Evolutionary conservation across 345 rosid species (phyloP), one percentile per base, ranked within the genome.

Genomic region (Combretum micranthum): DNA sequence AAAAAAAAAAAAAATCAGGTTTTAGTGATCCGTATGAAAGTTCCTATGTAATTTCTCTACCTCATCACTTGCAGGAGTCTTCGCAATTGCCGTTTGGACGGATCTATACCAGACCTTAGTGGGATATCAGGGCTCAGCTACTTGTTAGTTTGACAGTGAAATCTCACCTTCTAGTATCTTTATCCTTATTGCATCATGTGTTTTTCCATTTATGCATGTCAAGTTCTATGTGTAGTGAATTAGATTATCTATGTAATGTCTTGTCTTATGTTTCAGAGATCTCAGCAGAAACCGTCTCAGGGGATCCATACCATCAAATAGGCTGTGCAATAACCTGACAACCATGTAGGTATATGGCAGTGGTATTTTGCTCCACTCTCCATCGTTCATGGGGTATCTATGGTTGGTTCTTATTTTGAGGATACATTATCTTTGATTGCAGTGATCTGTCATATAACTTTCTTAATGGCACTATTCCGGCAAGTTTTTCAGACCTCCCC

Each of bases 61-160:
- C n/a, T n/a, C n/a, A n/a, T n/a, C n/a, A n/a, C n/a, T n/a, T 60
- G 68, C 83, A 91, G 96, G 77, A 91, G 96, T 84, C 92, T 91
- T 60, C 78, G 90, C 71, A 88, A 84, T 68, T 91, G 95, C 77
- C 70, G 73, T 74, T 77, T 91, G 78, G 62, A 62, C 65, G 98
- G 96, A 44, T 52, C 67, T 16, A 74, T 91, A 62, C 98, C 88
- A 67, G 95, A 86, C 69, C 70, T 91, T 59, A 86, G 95, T 67
- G 60, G 72, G 66, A 88, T 86, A 43, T 61, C 59, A 10, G 65
- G 46, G 59, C 83, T 86, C 52, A 62, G 21, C 59, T 91, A 77
- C 75, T 50, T 91, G 96, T 86, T 79, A 72, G 95, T 75, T 51
- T 65, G 55, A 43, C 32, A 19, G 17, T 58, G 51, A 3, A 47